Evolutionary conservation across 2,329 filamentous ascomycete genomes (phyloP).

Genomic region (Venturia aucupariae): DNA sequence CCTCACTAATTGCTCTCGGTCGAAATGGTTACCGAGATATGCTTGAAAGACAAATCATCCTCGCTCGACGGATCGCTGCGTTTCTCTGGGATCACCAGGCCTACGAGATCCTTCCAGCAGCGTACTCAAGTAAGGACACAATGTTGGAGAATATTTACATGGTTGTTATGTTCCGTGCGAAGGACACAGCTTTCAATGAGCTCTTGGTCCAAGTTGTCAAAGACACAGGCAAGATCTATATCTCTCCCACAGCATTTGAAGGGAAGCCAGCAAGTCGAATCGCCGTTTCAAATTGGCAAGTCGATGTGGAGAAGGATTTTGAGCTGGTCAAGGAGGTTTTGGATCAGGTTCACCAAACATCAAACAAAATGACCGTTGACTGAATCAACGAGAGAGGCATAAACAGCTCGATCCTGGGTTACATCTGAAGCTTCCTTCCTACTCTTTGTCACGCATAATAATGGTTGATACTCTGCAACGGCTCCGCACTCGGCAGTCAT

Average conservation of each 20-base stretch:
- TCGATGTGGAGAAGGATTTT: conserved; percentile 59
- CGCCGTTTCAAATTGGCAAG: conserved; percentile 78
- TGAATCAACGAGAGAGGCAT: background rate
- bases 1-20: conserved; percentile 68
- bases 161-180: conserved; percentile 70
- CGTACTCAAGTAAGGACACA: conserved; percentile 23
- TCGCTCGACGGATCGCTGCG: conserved; percentile 58
- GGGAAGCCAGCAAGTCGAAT: conserved; percentile 68
- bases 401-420: no score
- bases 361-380: background rate
- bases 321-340: conserved; percentile 57
- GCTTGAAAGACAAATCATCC: conserved; percentile 59
- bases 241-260: conserved; percentile 72
- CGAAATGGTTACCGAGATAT: conserved; percentile 58
- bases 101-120: conserved; percentile 57
- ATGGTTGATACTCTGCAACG: no score
- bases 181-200: conserved; percentile 53
- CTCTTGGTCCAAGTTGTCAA: conserved; percentile 66
- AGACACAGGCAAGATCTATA: conserved; percentile 62
- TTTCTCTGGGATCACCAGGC: conserved; percentile 52
- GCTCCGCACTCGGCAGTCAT: no score
- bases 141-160: conserved; percentile 51
- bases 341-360: conserved; percentile 24
- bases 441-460: no score
- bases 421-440: no score